Conservation (phyloP, 2,329 filamentous ascomycete genomes). For the Pyrenochaeta sp. region DNA sequence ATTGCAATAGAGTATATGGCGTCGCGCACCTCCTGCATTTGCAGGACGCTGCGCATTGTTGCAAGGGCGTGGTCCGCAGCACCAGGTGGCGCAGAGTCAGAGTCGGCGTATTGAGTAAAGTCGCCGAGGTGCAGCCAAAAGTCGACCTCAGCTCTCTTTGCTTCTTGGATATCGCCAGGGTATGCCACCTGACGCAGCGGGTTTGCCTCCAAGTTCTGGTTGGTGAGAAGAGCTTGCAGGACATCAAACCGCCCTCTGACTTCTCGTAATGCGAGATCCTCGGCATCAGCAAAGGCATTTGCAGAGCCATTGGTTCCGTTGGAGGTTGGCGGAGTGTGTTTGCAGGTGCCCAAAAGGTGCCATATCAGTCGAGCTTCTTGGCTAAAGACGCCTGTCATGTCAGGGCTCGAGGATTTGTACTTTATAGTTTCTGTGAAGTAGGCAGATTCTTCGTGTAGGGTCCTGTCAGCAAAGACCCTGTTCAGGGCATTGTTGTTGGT, state of each 20-base stretch:
- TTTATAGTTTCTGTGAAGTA: slow-evolving; percentile 47
- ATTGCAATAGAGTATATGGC: slow-evolving; percentile 90
- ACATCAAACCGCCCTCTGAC: slow-evolving; percentile 73
- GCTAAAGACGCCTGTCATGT: slow-evolving; percentile 55
- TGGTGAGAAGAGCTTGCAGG: slow-evolving; percentile 79
- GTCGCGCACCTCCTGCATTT: slow-evolving; percentile 85
- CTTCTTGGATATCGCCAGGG: slow-evolving; percentile 53
- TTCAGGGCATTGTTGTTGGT: slow-evolving; percentile 59
- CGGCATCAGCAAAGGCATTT: slow-evolving; percentile 44
- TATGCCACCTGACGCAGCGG: slow-evolving; percentile 62
- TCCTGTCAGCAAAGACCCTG: slow-evolving; percentile 60
- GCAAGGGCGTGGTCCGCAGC: slow-evolving; percentile 72
- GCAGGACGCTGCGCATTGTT: slow-evolving; percentile 74
- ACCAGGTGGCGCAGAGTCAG: slow-evolving; percentile 64
- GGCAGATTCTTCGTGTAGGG: slow-evolving; percentile 45
- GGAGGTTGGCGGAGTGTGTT: slow-evolving; percentile 45
- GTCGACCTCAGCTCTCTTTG: slow-evolving; percentile 65
- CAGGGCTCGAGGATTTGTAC: slow-evolving; percentile 30
- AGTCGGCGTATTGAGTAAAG: slow-evolving; percentile 72
- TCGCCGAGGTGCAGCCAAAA: slow-evolving; percentile 85
- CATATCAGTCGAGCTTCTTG: slow-evolving; percentile 69
- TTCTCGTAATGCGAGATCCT: slow-evolving; percentile 70
- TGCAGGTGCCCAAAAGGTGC: slow-evolving; percentile 65
- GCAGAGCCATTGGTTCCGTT: slow-evolving; percentile 53
- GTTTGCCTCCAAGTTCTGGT: slow-evolving; percentile 69